Percentiles rank a stretch among this genome's conserved stretches.
phyloP scores from a whole-genome alignment of 805 yeast species.

The Candida pini region DNA sequence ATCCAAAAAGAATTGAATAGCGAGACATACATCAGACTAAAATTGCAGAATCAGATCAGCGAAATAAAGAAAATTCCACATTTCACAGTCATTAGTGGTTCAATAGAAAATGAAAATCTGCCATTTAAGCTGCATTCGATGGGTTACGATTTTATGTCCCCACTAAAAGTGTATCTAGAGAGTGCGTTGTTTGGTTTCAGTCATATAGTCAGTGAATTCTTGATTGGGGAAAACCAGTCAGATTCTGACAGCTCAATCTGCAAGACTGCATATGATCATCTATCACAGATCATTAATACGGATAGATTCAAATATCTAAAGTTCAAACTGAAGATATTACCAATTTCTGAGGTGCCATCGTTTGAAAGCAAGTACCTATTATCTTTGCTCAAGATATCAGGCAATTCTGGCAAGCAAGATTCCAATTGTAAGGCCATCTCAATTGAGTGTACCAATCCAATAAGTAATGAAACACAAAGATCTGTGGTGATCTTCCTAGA shows the following conservation, averaged over 20 bases:
- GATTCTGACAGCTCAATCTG: too few species aligned
- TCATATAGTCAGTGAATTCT: slow-evolving; percentile 4
- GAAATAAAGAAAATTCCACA: slow-evolving; percentile 13
- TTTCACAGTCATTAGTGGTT: too few species aligned
- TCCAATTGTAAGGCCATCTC: neutral
- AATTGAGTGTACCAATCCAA: neutral
- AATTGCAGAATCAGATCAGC: slow-evolving; percentile 18
- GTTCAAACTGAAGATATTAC: neutral
- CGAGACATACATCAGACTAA: slow-evolving; percentile 17
- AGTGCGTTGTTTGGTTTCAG: slow-evolving; percentile 9
- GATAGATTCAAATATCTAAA: slow-evolving; percentile 1
- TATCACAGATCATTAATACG: neutral
- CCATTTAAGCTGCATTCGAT: too few species aligned
- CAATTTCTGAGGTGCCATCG: too few species aligned
- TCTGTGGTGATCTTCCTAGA: neutral
- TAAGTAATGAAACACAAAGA: neutral
- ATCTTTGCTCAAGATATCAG: too few species aligned
- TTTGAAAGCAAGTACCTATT: too few species aligned
- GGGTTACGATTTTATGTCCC: slow-evolving; percentile 2
- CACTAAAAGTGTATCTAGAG: slow-evolving; percentile 9
- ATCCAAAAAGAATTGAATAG: slow-evolving; percentile 3
- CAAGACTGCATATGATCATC: neutral
- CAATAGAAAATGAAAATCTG: too few species aligned
- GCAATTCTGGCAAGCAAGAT: too few species aligned
- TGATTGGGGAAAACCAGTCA: too few species aligned